These are phyloP conservation scores for Nadsonia commutata DNA, from an alignment of 1,139 yeast genomes.

Conservation along the genomic window DNA sequence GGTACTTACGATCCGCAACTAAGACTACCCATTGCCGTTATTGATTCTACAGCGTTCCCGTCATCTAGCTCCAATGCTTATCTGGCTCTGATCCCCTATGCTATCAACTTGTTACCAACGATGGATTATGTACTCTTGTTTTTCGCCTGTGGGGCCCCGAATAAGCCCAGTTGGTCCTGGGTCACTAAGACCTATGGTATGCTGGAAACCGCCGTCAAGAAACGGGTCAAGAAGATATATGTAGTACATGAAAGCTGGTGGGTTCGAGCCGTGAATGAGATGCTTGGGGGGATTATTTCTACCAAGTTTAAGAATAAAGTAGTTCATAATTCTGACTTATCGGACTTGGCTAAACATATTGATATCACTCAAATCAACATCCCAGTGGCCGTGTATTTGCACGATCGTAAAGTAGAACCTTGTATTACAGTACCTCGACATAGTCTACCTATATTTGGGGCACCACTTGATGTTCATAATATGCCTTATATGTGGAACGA, in stretches of 20 bases:
- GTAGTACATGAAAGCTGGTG: constrained; percentile 91
- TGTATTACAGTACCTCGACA: constrained; percentile 24
- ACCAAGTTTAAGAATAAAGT: constrained; percentile 30
- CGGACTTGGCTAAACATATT: constrained; percentile 46
- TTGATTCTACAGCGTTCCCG: constrained; percentile 67
- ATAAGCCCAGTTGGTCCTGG: constrained; percentile 51
- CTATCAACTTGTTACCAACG: constrained; percentile 31
- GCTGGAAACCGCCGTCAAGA: constrained; percentile 44
- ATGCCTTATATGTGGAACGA: constrained; percentile 21
- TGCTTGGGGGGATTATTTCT: constrained; percentile 46
- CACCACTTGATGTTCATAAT: constrained; percentile 13
- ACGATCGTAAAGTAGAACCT: constrained; percentile 27
- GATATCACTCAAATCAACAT: constrained; percentile 70
- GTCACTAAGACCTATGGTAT: constrained; percentile 60
- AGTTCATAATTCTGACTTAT: constrained; percentile 39
- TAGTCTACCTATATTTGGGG: constrained; percentile 22
- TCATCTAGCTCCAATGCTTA: constrained; percentile 25
- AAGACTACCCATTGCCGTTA: constrained; percentile 50
- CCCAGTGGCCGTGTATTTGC: constrained; percentile 55
- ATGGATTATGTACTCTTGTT: constrained; percentile 50
- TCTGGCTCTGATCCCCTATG: constrained; percentile 14
- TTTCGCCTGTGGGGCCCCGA: constrained; percentile 62
- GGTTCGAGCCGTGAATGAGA: constrained; percentile 63
- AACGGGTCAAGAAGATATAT: constrained; percentile 45
- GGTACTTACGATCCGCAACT: constrained; percentile 46